Evolutionary conservation across 2,329 filamentous ascomycete species (phyloP), one percentile per base, ranked within the genome.

Genomic region (Penicillium brasilianum): DNA sequence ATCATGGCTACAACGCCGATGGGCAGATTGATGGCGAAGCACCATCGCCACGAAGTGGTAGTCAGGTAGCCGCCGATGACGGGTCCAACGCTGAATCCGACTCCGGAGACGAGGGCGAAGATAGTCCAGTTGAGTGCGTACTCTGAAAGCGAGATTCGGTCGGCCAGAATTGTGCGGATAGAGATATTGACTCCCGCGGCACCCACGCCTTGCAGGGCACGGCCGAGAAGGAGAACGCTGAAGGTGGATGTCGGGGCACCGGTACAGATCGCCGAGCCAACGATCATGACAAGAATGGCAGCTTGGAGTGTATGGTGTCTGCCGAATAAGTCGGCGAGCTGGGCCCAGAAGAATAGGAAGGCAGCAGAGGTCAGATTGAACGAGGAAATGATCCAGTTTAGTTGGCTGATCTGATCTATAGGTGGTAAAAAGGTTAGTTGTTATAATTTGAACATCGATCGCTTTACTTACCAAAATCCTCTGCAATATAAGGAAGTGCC

Each of bases 351-450:
- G 3, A 88, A 88, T 9, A 90, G 87, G 65, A 90, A 90, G 1
- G 87, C 84, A 1, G 88, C 87, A 0, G 86, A 85, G 0, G 87
- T 88, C 14, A 91, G 78, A 55, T 87, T 90, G 74, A 90, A 91
- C 7, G 87, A 81, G 0, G 88, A 88, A 18, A 90, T 84, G 69
- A 91, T 88, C 87, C 87, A 90, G 69, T 88, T 90, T 2, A 89
- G 79, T 66, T 88, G 83, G 18, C 83, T 80, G 4, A 86, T 71
- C 69, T 86, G 72, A 61, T 81, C 83, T 83, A 58, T 13, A 30
- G 1, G 28, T 16, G 44, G 7, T 7, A 9, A 50, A 25, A 61
- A 62, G 52, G 32, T 32, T 9, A 51, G 44, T 5, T 22, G 7
- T 4, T 9, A 36, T 18, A 2, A 6, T 14, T 36, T 14, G 13